Evolutionary conservation across 164 flowering plant species (phyloP).

Genomic region (Taxillus chinensis): DNA sequence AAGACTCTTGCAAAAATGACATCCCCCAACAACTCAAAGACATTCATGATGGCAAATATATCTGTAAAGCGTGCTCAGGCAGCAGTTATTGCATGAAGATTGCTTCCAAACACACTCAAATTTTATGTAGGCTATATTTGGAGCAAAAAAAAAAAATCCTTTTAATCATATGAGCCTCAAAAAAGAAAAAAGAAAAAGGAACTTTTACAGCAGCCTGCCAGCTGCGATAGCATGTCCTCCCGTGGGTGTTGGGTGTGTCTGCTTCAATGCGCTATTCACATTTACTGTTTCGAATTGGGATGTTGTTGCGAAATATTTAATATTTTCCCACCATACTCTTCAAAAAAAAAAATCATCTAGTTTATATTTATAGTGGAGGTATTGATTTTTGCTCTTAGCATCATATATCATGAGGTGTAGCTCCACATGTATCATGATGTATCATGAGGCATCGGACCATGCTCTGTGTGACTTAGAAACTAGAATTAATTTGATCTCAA

Average conservation of each 20-base stretch:
- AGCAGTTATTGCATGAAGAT: background rate
- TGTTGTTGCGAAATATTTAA: no score
- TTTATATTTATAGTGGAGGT: no score
- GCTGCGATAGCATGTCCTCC: slow-evolving; percentile 21
- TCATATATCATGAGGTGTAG: no score
- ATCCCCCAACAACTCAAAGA: slow-evolving; percentile 96
- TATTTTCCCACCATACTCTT: no score
- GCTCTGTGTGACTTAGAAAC: no score
- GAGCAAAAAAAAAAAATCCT: slow-evolving; percentile 95
- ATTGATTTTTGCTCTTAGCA: no score
- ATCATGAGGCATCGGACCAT: no score
- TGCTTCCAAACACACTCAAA: background rate
- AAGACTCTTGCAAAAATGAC: slow-evolving; percentile 16
- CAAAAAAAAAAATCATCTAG: no score
- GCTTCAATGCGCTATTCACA: background rate
- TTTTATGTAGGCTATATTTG: slow-evolving; percentile 80
- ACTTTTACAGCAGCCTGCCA: slow-evolving; percentile 91
- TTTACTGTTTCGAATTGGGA: no score
- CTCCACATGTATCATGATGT: no score
- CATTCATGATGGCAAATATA: slow-evolving; percentile 96
- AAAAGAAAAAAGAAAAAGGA: slow-evolving; percentile 25
- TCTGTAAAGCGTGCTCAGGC: background rate
- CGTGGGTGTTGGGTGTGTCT: slow-evolving; percentile 64
- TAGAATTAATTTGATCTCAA: no score
- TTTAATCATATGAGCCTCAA: slow-evolving; percentile 96